A percentile compares a stretch with the other conserved stretches of the same genome.
These are phyloP conservation scores for Clonostachys rosea DNA, from an alignment of 2,329 filamentous ascomycete genomes.

Conservation along the genomic window DNA sequence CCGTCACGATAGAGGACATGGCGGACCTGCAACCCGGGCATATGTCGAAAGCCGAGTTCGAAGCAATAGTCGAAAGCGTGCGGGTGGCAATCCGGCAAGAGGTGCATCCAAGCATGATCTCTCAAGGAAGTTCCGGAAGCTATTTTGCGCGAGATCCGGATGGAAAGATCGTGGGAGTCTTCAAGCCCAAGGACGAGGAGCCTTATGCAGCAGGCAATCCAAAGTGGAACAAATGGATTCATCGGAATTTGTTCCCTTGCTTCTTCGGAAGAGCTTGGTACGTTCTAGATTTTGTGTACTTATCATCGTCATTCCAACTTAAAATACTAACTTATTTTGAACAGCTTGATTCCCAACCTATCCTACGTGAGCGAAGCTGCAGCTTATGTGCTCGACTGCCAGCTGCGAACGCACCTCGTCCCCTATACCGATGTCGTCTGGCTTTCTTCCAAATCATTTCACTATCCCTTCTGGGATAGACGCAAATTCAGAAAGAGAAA, in stretches of 20 bases:
- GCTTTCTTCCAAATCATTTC: slow-evolving; percentile 93
- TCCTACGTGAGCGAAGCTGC: slow-evolving; percentile 98
- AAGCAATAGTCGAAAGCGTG: slow-evolving; percentile 87
- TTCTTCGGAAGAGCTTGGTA: slow-evolving; percentile 91
- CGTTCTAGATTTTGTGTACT: slow-evolving; percentile 11
- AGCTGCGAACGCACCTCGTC: slow-evolving; percentile 85
- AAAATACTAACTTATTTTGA: background rate
- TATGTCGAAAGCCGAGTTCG: slow-evolving; percentile 78
- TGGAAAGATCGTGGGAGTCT: slow-evolving; percentile 94
- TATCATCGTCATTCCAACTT: background rate
- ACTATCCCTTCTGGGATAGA: slow-evolving; percentile 97
- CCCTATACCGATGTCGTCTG: slow-evolving; percentile 95
- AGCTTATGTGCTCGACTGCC: slow-evolving; percentile 88
- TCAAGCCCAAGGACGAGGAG: slow-evolving; percentile 99
- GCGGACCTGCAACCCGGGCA: slow-evolving; percentile 54
- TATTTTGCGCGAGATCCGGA: slow-evolving; percentile 93
- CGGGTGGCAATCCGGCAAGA: slow-evolving; percentile 83
- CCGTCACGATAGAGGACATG: slow-evolving; percentile 71
- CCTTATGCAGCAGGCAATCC: slow-evolving; percentile 95
- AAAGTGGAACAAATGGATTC: slow-evolving; percentile 99
- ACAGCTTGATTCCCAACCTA: slow-evolving; percentile 84
- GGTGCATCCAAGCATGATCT: slow-evolving; percentile 91
- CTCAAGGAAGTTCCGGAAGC: slow-evolving; percentile 94
- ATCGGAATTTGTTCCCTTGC: slow-evolving; percentile 94
- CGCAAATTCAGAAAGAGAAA: slow-evolving; percentile 83